Evolutionary conservation across 2,329 filamentous ascomycete species (phyloP).

Genomic region (Fusarium sterilihyphosum): DNA sequence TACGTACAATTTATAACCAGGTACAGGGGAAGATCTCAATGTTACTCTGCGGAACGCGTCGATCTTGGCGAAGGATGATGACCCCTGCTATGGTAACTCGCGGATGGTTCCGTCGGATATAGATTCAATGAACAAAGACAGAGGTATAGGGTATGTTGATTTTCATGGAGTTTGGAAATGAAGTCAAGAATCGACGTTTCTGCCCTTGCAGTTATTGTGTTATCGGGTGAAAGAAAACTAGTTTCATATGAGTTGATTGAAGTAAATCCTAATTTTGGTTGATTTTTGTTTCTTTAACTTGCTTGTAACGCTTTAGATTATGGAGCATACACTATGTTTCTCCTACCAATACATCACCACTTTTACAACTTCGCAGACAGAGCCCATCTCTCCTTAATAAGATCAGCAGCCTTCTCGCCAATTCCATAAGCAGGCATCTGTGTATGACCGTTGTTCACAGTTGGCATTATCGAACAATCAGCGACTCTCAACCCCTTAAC

Average conservation of each 20-base stretch:
- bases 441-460: slow-evolving; percentile 58
- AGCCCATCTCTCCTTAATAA: slow-evolving; percentile 55
- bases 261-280: not conserved
- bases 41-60: not conserved
- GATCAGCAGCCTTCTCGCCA: slow-evolving; percentile 60
- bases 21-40: slow-evolving; percentile 15
- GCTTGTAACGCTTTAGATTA: not conserved
- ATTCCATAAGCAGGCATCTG: slow-evolving; percentile 69
- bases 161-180: not conserved
- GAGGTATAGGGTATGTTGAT: not conserved
- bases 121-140: too few species aligned
- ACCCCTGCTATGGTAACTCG: not conserved
- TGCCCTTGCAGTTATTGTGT: not conserved
- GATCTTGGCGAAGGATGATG: slow-evolving; percentile 12
- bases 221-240: not conserved
- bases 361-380: not conserved
- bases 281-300: not conserved
- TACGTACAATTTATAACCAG: not conserved
- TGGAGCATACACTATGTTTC: not conserved
- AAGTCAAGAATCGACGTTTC: not conserved
- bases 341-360: not conserved
- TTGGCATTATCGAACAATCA: slow-evolving; percentile 63
- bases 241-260: fast-evolving
- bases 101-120: not conserved
- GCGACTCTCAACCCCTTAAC: slow-evolving; percentile 63